These are phyloP conservation scores for Aspergillus unguis DNA, from an alignment of 2,329 filamentous ascomycete species.

Conservation along the genomic window DNA sequence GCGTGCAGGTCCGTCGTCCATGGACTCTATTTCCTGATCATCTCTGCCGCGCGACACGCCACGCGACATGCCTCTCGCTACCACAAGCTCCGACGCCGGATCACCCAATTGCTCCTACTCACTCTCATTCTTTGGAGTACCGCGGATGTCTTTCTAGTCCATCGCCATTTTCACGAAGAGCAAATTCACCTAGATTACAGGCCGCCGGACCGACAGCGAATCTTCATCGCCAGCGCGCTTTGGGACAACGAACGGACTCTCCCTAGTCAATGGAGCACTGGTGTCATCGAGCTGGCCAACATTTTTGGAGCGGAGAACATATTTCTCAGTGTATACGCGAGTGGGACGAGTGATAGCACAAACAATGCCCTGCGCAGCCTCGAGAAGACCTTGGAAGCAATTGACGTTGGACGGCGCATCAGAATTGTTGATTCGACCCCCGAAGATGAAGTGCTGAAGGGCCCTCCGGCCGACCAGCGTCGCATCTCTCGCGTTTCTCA, in stretches of 20 bases:
- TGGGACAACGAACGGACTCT: constrained; percentile 65
- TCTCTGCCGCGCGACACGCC: not conserved
- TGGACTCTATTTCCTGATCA: constrained; percentile 3
- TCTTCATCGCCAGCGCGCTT: constrained; percentile 68
- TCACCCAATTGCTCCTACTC: not conserved
- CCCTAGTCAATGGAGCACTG: constrained; percentile 60
- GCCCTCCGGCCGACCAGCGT: constrained; percentile 49
- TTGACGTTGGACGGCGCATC: constrained; percentile 55
- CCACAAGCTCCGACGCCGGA: constrained; percentile 5
- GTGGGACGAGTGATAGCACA: constrained; percentile 66
- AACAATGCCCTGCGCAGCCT: constrained; percentile 60
- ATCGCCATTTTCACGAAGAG: constrained; percentile 1
- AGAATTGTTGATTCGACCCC: constrained; percentile 59
- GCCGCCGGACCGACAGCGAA: constrained; percentile 25
- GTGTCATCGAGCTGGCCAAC: constrained; percentile 56
- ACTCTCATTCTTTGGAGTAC: constrained; percentile 1
- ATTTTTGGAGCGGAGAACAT: constrained; percentile 62
- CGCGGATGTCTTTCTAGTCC: constrained; percentile 2
- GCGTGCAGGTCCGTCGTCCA: constrained; percentile 2
- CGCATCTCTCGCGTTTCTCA: constrained; percentile 67
- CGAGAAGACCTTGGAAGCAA: constrained; percentile 51
- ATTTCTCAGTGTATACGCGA: constrained; percentile 66
- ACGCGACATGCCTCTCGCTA: constrained; percentile 2
- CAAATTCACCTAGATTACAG: constrained; percentile 5
- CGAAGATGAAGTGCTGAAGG: constrained; percentile 51